Conservation (phyloP, 2,329 filamentous ascomycete species). For the Cucurbitaria berberidis region DNA sequence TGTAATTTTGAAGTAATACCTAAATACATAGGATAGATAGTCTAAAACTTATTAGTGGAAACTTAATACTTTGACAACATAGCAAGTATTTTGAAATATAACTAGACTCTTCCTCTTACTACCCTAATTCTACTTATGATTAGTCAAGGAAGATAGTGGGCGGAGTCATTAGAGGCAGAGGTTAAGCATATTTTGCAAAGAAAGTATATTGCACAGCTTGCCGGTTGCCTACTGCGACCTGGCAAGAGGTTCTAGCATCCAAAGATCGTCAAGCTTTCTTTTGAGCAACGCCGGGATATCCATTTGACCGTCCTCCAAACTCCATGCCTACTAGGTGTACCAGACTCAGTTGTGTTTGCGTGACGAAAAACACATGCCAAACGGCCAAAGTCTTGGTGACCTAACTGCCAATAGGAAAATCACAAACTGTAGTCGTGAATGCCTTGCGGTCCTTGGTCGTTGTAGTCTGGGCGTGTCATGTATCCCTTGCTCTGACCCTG, state of each 20-base stretch:
- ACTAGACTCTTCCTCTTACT: too few relatives aligned
- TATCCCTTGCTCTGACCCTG: conserved; percentile 71
- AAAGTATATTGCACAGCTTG: too few relatives aligned
- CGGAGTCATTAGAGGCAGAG: too few relatives aligned
- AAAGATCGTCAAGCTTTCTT: conserved; percentile 9
- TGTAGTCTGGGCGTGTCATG: conserved; percentile 71
- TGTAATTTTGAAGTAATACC: too few relatives aligned
- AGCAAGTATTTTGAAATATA: too few relatives aligned
- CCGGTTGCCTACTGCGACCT: not conserved
- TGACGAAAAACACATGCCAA: not conserved
- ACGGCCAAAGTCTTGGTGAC: not conserved
- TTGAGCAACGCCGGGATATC: conserved; percentile 23
- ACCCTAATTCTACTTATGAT: too few relatives aligned
- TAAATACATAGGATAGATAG: too few relatives aligned
- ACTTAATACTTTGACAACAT: too few relatives aligned
- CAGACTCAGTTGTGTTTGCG: conserved; percentile 1
- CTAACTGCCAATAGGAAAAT: not conserved
- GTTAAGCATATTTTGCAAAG: too few relatives aligned
- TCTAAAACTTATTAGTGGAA: too few relatives aligned
- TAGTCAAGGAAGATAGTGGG: too few relatives aligned
- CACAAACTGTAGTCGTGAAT: conserved; percentile 63
- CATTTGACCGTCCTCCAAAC: conserved; percentile 25
- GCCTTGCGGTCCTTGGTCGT: conserved; percentile 68
- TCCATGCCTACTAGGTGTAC: conserved; percentile 22
- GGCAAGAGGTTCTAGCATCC: not conserved